Conservation (phyloP, 176 grass and related monocot species). For the Pharus latifolius region DNA sequence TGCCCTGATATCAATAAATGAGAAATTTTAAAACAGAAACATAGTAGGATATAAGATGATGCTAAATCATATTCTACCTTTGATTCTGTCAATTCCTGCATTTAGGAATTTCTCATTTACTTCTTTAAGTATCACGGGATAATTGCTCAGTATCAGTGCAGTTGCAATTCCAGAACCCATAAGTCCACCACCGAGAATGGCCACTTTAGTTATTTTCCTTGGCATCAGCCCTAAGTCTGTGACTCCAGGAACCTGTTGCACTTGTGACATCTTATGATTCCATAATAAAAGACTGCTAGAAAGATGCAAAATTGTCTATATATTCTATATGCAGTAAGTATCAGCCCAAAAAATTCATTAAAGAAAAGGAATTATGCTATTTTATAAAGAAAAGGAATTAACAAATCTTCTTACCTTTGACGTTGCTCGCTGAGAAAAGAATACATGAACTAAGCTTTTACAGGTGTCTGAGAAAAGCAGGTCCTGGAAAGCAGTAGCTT, state of each 20-base stretch:
- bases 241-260: conserved; percentile 62
- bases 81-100: conserved; percentile 70
- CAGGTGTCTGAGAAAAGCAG: conserved; percentile 90
- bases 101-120: conserved; percentile 70
- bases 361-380: not conserved
- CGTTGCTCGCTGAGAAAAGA: conserved; percentile 79
- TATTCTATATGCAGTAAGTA: too few relatives aligned
- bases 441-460: conserved; percentile 82
- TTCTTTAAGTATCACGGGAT: conserved; percentile 88
- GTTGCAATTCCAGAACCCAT: conserved; percentile 98
- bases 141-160: conserved; percentile 73
- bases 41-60: not conserved
- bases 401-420: conserved; percentile 52
- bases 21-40: not conserved
- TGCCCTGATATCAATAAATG: not conserved
- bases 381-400: not conserved
- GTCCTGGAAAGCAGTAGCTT: conserved; percentile 56
- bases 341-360: too few relatives aligned
- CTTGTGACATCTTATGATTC: not conserved
- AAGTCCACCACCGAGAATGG: conserved; percentile 79
- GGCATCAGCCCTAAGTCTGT: conserved; percentile 71
- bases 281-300: conserved; percentile 20
- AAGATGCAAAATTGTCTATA: too few relatives aligned
- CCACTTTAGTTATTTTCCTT: conserved; percentile 66
- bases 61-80: conserved; percentile 37